Base-by-base conservation (phyloP, 2,329 filamentous ascomycete species). In the Cryphonectria radicalis region DNA sequence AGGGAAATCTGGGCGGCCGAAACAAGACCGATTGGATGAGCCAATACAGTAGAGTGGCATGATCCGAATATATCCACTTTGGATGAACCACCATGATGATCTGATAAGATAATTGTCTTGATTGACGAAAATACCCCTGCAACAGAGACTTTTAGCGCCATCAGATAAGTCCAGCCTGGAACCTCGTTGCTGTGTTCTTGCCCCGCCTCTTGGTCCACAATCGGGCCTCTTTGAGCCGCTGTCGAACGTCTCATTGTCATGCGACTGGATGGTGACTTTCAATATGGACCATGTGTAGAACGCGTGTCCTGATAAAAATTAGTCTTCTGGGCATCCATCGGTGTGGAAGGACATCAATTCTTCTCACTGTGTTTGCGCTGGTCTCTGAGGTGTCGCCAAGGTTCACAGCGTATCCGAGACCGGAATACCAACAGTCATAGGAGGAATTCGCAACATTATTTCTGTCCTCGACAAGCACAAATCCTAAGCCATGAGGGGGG, bases 71-170 rank as follows among this genome's bases (percentile, higher is more conserved):
- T 28, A 25, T 53, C 63, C 66, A 67, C 55, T 60, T 32, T 19
- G 5, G 28, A 22, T 55, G 67, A 32, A 53, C 55, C 46, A 22
- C 35, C 32, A 28, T 57, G 60, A 72, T 65, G 71, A 72, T 72
- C 71, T 72, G 68, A 72, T 72, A 64, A 70, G 68, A 72, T 72
- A 65, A 65, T 66, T 66, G n/a, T 43, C 25, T 22, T 25, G 28
- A 35, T n/a, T 17, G 17, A 37, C 53, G 17, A 59, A 35, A 32
- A 19, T 13, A 32, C 28, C 17, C 53, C 35, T n/a, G 40, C 8
- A 22, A 43, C 17, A 19, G 8, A 50, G 11, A 7, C 37, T 37
- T 13, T 43, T 70, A 70, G 70, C 68, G 71, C 65, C 25, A 72
- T 72, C 71, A 70, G 71, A 72, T 72, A 72, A 72, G 57, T 63